Percentiles rank a stretch among this genome's conserved stretches.
Conservation (phyloP, 495 filamentous ascomycete genomes). For the Sphaerosporella brunnea region DNA sequence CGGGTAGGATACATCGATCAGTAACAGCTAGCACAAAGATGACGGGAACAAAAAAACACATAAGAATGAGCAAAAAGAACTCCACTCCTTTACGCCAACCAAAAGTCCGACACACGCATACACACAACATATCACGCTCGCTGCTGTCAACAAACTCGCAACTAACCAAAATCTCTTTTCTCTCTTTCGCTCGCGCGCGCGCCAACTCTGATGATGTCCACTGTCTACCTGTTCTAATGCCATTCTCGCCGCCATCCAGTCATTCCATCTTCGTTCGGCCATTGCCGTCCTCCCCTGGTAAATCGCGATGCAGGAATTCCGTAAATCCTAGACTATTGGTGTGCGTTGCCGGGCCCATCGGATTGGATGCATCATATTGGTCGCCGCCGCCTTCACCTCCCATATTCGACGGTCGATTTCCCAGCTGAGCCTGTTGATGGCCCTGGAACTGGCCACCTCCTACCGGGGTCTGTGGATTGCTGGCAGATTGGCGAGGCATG, state of each 20-base stretch:
- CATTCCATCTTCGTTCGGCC: slow-evolving; percentile 2
- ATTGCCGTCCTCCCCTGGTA: not conserved
- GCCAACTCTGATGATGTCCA: no score
- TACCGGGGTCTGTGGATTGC: not conserved
- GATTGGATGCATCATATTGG: not conserved
- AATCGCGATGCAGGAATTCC: not conserved
- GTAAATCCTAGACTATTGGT: not conserved
- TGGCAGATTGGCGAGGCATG: not conserved
- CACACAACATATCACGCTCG: no score
- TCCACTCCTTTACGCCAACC: not conserved
- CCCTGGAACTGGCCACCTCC: not conserved
- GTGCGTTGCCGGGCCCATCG: not conserved
- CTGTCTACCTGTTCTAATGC: not conserved
- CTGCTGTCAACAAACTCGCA: no score
- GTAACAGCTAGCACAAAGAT: not conserved
- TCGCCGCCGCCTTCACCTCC: not conserved
- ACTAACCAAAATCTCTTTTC: not conserved
- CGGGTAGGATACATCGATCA: no score
- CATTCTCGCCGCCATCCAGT: not conserved
- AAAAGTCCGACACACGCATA: not conserved
- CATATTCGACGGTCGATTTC: not conserved
- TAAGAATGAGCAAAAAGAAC: slow-evolving; percentile 1
- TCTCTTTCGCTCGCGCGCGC: not conserved
- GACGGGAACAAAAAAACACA: slow-evolving; percentile 1
- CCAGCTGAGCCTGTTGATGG: not conserved